These are phyloP conservation scores for Tricholoma matsutake DNA, from an alignment of 768 basidiomycete species.

Conservation along the genomic window DNA sequence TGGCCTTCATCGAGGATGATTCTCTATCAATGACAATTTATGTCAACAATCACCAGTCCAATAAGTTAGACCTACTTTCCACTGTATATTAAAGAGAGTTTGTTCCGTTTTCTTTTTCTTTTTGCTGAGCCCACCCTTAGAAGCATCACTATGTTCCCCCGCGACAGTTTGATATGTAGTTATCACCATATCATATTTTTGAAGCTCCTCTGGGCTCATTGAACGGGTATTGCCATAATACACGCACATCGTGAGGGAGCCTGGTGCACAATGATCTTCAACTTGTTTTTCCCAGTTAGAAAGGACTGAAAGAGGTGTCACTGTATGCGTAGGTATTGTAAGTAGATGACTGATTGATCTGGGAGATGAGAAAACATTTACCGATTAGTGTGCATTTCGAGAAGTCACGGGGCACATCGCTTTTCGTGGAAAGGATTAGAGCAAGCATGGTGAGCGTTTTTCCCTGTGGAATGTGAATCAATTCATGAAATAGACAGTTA, in stretches of 20 bases:
- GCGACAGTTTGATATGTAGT: slow-evolving; percentile 79
- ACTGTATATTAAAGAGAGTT: slow-evolving; percentile 63
- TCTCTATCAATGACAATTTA: slow-evolving; percentile 38
- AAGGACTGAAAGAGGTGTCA: slow-evolving; percentile 78
- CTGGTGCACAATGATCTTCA: slow-evolving; percentile 61
- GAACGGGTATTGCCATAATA: slow-evolving; percentile 74
- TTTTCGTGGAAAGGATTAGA: slow-evolving; percentile 73
- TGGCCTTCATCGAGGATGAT: slow-evolving; percentile 90
- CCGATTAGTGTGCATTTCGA: slow-evolving; percentile 79
- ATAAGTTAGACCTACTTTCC: slow-evolving; percentile 59
- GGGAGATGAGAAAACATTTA: slow-evolving; percentile 26
- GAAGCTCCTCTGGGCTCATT: slow-evolving; percentile 55
- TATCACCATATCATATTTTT: slow-evolving; percentile 72
- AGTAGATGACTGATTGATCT: neutral
- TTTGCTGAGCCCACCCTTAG: slow-evolving; percentile 31
- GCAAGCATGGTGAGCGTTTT: slow-evolving; percentile 91
- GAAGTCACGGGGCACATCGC: slow-evolving; percentile 52
- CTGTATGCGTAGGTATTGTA: slow-evolving; percentile 32
- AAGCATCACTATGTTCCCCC: slow-evolving; percentile 45
- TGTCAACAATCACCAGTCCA: neutral
- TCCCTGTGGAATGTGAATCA: slow-evolving; percentile 45
- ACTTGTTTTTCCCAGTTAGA: slow-evolving; percentile 91
- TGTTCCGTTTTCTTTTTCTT: slow-evolving; percentile 63
- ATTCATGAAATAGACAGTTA: neutral
- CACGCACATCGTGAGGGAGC: slow-evolving; percentile 49